phyloP scores from a whole-genome alignment of 257 asterid species.

The Solanum megistacrolobum region DNA sequence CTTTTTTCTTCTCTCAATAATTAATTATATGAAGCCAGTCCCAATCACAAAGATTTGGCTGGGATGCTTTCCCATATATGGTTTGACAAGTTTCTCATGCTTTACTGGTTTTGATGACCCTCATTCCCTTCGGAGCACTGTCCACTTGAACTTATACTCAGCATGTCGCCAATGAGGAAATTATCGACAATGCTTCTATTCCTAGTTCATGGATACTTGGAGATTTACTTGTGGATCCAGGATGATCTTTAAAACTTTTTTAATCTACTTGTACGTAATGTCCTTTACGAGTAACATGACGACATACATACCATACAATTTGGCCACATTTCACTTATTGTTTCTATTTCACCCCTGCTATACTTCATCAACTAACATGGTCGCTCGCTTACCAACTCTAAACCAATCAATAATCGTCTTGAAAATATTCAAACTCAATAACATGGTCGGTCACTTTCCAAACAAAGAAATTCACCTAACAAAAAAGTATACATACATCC shows the following conservation, averaged over 20 bases:
- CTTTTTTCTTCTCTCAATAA: not conserved
- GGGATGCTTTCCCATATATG: conserved; percentile 42
- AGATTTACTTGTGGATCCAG: conserved; percentile 33
- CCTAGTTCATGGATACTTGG: conserved; percentile 11
- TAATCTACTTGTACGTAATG: conserved; percentile 32
- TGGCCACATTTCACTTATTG: not conserved
- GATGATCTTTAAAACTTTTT: conserved; percentile 34
- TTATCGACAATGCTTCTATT: conserved; percentile 16
- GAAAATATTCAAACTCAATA: not conserved
- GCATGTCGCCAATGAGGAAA: conserved; percentile 12
- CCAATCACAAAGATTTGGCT: conserved; percentile 51
- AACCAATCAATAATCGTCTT: not conserved
- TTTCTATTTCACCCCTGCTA: not conserved
- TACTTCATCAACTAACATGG: not conserved
- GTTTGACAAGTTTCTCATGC: conserved; percentile 35
- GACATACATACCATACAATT: not conserved
- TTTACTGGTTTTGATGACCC: conserved; percentile 34
- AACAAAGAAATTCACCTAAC: not conserved
- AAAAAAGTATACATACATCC: not conserved
- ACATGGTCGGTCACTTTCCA: not conserved
- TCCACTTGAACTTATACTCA: not conserved
- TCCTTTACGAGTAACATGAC: conserved; percentile 38
- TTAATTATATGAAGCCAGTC: conserved; percentile 21
- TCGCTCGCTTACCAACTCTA: not conserved
- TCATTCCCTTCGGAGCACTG: conserved; percentile 13